Percentiles rank a stretch among this genome's conserved stretches.
Evolutionary conservation across 139 green algal genomes (phyloP).

Genomic region (Parachlorella kessleri): DNA sequence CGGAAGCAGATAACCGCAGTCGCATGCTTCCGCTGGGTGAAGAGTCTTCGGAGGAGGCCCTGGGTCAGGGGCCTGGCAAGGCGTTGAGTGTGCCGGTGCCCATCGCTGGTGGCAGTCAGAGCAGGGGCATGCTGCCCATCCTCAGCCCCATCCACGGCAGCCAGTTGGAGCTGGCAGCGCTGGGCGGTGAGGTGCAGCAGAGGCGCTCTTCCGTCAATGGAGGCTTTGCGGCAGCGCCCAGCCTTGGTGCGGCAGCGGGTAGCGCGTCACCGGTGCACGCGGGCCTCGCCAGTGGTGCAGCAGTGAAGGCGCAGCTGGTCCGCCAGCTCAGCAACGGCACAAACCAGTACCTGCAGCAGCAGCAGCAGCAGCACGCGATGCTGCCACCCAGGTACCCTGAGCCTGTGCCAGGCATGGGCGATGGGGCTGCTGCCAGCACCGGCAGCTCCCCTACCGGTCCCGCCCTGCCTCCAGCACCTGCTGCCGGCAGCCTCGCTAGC

Average conservation of each 20-base stretch:
- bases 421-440: too few relatives aligned
- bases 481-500: background rate
- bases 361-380: constrained; percentile 3
- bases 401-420: too few relatives aligned
- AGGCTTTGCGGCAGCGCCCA: background rate
- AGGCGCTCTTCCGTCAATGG: background rate
- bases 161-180: background rate
- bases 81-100: background rate
- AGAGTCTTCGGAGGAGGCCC: too few relatives aligned
- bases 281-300: background rate
- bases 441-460: too few relatives aligned
- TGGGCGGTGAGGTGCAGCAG: background rate
- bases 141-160: background rate
- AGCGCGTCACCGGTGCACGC: background rate
- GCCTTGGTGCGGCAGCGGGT: background rate
- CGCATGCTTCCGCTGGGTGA: too few relatives aligned
- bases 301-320: background rate
- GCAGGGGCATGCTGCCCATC: background rate
- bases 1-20: too few relatives aligned
- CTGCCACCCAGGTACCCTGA: background rate
- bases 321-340: too few relatives aligned
- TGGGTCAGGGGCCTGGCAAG: too few relatives aligned
- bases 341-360: constrained; percentile 18
- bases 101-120: background rate
- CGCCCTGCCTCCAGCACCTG: too few relatives aligned